Base-by-base conservation (phyloP, 2,329 filamentous ascomycete genomes). In the Claviceps pusilla region DNA sequence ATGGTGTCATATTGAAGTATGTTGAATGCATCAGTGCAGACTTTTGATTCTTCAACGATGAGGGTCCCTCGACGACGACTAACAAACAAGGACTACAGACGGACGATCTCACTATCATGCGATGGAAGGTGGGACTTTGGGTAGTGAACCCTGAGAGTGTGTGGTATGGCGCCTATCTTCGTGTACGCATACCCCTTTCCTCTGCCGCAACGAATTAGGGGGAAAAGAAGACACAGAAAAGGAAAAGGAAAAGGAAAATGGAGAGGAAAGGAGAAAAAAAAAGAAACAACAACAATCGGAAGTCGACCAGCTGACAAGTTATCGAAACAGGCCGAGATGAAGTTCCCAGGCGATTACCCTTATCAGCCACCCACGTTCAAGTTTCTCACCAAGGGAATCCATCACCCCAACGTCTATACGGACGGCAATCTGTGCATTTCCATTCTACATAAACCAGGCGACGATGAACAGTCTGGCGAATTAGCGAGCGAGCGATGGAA, bases 341-440 rank as follows among this genome's bases (percentile, higher is more conserved):
- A 77, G 28, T 97, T 98, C 64, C 84, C 87, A 10, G 74, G 77
- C 62, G 90, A 95, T 63, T 98, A 97, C 69, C 93, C 93, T 0
- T 95, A 87, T 72, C 77, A 80, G 46, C 91, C 91, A 33, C 91
- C 91, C 31, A 86, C 84, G 54, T 97, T 98, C 75, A 84, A 84
- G 59, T 97, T 98, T 71, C 68, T 82, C 19, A 72, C 74, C 28
- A 78, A 77, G 39, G 82, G 86, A 16, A 84, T 97, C 58, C 89
- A 82, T 71, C 91, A 98, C 68, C 91, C 91, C 3, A 98, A 98
- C 68, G 84, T 98, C 64, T 97, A 97, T 72, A 72, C 82, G 6
- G 87, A 96, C 67, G 91, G 91, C 62, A 84, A 84, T 60, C 79
- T 97, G 48, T 97, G 93, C 74, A 97, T 98, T 67, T 96, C 90